Conservation (phyloP, 2,329 filamentous ascomycete genomes). For the Grosmannia clavigera region DNA sequence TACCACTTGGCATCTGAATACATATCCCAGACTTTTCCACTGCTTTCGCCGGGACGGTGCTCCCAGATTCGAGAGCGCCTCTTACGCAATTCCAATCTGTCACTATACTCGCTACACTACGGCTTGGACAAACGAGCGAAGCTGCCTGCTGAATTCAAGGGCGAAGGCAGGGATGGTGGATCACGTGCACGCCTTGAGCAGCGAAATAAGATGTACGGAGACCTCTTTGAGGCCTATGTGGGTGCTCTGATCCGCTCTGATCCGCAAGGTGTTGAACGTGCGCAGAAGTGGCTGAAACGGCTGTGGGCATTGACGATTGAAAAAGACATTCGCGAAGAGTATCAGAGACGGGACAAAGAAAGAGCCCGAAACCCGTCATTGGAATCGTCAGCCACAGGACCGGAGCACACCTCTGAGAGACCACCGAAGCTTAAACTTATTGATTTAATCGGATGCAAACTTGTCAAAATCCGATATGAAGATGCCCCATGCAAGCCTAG, state of each 20-base stretch:
- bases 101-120: slow-evolving; percentile 57
- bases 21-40: slow-evolving; percentile 58
- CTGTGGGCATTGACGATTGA: slow-evolving; percentile 60
- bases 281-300: slow-evolving; percentile 57
- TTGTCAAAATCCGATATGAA: slow-evolving; percentile 48
- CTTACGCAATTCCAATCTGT: slow-evolving; percentile 69
- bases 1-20: slow-evolving; percentile 59
- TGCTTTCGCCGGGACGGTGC: slow-evolving; percentile 53
- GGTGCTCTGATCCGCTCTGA: slow-evolving; percentile 65
- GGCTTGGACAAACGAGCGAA: slow-evolving; percentile 53
- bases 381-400: not conserved
- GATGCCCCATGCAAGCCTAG: slow-evolving; percentile 39
- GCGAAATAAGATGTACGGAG: slow-evolving; percentile 62
- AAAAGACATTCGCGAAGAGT: slow-evolving; percentile 36
- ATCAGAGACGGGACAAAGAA: slow-evolving; percentile 16
- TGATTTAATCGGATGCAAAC: slow-evolving; percentile 40
- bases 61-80: slow-evolving; percentile 67
- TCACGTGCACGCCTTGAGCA: slow-evolving; percentile 34
- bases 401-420: not conserved
- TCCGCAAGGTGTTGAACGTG: slow-evolving; percentile 46
- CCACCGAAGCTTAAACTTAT: slow-evolving; percentile 40
- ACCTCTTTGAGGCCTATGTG: slow-evolving; percentile 86
- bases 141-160: slow-evolving; percentile 35
- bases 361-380: not conserved
- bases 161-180: slow-evolving; percentile 23